phyloP scores from a whole-genome alignment of 2,329 filamentous ascomycete species.

The Colletotrichum godetiae region DNA sequence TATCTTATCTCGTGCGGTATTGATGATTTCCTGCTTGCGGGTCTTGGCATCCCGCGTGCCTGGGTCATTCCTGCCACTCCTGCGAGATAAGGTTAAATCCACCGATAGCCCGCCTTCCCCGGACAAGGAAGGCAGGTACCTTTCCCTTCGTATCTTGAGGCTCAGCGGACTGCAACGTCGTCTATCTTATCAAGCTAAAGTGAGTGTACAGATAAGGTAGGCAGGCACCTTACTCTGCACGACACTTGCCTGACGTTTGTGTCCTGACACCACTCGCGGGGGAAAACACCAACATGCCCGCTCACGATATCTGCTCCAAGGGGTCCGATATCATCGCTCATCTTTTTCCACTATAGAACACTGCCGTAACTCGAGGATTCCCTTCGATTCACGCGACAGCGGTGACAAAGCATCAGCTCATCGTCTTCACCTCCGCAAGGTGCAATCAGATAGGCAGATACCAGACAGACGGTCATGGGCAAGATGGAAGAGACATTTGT shows the following conservation, averaged over 20 bases:
- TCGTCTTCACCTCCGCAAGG: too few species aligned
- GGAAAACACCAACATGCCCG: not conserved
- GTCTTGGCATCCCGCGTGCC: constrained; percentile 23
- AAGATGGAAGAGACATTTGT: too few species aligned
- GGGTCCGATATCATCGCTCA: not conserved
- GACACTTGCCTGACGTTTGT: not conserved
- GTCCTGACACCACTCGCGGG: not conserved
- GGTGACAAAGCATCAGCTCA: not conserved
- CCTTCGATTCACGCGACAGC: not conserved
- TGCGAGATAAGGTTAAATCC: constrained; percentile 30
- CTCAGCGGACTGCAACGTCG: constrained; percentile 24
- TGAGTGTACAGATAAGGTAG: too few species aligned
- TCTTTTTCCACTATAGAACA: not conserved
- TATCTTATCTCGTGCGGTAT: constrained; percentile 32
- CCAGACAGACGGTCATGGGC: too few species aligned
- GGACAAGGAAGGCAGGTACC: constrained; percentile 2
- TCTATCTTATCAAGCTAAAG: not conserved
- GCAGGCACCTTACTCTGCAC: not conserved
- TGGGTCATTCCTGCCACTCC: constrained; percentile 12
- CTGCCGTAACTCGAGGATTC: not conserved
- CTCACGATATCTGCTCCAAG: not conserved
- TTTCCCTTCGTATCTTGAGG: constrained; percentile 16
- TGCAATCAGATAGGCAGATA: too few species aligned
- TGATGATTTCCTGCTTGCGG: constrained; percentile 23
- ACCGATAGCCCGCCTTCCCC: not conserved